These are phyloP conservation scores for Scytalidium sp. DNA, from an alignment of 2,329 filamentous ascomycete species.

Conservation along the genomic window DNA sequence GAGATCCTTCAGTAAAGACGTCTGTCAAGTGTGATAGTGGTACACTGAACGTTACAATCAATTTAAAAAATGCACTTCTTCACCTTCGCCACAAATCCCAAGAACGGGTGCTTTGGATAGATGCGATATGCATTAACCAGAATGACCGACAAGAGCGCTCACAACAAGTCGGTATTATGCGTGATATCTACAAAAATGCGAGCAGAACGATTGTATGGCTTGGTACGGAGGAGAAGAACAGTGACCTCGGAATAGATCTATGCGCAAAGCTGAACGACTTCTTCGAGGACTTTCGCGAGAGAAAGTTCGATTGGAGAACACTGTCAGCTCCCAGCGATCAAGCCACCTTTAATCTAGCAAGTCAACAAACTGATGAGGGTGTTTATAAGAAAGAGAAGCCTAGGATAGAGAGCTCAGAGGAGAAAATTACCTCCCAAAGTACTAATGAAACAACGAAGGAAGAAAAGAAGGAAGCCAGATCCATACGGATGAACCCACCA, in stretches of 20 bases:
- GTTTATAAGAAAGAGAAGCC: constrained; percentile 1
- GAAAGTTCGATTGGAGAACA: constrained; percentile 3
- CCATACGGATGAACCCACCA: constrained; percentile 3
- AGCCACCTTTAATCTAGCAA: constrained; percentile 2
- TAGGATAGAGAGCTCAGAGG: neutral
- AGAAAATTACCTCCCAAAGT: neutral
- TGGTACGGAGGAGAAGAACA: neutral
- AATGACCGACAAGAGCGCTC: constrained; percentile 7
- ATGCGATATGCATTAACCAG: constrained; percentile 22
- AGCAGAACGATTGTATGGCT: neutral
- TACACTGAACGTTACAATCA: neutral
- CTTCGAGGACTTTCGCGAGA: constrained; percentile 1
- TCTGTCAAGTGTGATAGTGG: neutral
- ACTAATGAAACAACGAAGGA: constrained; percentile 2
- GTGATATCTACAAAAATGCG: neutral
- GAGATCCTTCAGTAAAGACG: neutral
- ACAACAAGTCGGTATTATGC: neutral
- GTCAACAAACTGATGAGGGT: constrained; percentile 3
- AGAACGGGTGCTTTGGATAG: constrained; percentile 16
- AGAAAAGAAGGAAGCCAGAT: neutral
- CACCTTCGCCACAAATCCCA: neutral
- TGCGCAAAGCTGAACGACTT: constrained; percentile 4
- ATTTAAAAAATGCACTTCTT: neutral
- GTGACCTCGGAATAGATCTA: constrained; percentile 2
- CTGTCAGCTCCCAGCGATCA: neutral